Conservation (phyloP, 2,329 filamentous ascomycete species). For the Graphilbum ipis-grandicollis region DNA sequence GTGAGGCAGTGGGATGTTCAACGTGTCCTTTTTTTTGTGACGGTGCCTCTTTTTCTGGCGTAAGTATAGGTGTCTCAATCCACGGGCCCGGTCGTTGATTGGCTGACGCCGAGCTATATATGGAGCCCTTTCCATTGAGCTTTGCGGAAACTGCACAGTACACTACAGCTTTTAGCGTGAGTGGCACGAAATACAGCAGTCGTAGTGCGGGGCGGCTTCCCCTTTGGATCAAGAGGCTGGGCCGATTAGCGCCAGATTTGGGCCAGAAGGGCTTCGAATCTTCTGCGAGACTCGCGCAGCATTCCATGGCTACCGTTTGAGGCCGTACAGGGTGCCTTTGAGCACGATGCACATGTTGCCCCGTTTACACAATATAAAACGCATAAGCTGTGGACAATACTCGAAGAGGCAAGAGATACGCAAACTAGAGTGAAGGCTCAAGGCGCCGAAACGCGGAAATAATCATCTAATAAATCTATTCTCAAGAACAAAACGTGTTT, state of each 20-base stretch:
- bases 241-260: not conserved
- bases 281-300: too few relatives aligned
- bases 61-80: slow-evolving; percentile 2
- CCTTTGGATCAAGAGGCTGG: slow-evolving; percentile 4
- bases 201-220: slow-evolving; percentile 6
- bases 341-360: too few relatives aligned
- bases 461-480: too few relatives aligned
- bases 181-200: not conserved
- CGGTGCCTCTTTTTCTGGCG: slow-evolving; percentile 3
- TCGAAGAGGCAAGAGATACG: too few relatives aligned
- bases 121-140: not conserved
- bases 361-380: too few relatives aligned
- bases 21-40: slow-evolving; percentile 11
- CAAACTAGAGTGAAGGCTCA: too few relatives aligned
- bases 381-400: too few relatives aligned
- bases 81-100: slow-evolving; percentile 1
- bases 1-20: slow-evolving; percentile 7
- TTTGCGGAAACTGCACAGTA: too few relatives aligned
- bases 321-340: too few relatives aligned
- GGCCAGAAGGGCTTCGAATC: slow-evolving; percentile 9
- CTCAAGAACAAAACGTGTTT: too few relatives aligned
- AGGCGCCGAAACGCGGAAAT: too few relatives aligned
- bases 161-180: not conserved
- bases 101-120: not conserved
- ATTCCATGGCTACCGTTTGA: too few relatives aligned